Percentiles rank a stretch among this genome's conserved stretches.
These are phyloP conservation scores for Tricholoma matsutake DNA, from an alignment of 768 basidiomycete species.

Conservation along the genomic window DNA sequence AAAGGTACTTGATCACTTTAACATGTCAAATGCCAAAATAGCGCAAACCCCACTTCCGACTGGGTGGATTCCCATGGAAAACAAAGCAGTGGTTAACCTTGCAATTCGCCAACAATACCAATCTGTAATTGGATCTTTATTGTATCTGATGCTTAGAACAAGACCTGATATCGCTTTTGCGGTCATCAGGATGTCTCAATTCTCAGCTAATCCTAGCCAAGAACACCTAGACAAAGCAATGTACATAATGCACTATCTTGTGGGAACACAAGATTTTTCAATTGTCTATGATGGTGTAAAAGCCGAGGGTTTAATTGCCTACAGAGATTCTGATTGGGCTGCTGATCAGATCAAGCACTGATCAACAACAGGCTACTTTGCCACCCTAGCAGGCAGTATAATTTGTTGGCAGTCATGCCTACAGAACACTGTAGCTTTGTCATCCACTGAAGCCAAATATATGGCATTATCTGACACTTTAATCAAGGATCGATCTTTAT, in stretches of 20 bases:
- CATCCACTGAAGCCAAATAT: neutral
- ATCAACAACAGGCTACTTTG: neutral
- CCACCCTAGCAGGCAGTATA: conserved; percentile 9
- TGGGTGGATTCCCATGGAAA: neutral
- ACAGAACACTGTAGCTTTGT: neutral
- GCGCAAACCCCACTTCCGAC: conserved; percentile 2
- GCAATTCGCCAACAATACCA: neutral
- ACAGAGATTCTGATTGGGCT: neutral
- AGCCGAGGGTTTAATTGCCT: neutral
- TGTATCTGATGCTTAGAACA: neutral
- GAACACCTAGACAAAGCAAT: conserved; percentile 14
- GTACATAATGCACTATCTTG: neutral
- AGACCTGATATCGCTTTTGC: conserved; percentile 3
- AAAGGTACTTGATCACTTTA: conserved; percentile 4
- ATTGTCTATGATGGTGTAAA: neutral
- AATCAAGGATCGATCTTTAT: conserved; percentile 36
- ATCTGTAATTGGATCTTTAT: neutral
- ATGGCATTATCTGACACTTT: neutral
- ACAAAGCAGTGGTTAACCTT: neutral
- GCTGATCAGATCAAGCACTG: neutral
- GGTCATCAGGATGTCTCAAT: conserved; percentile 3
- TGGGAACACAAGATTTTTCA: neutral
- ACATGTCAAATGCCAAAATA: conserved; percentile 6
- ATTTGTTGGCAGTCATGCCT: neutral
- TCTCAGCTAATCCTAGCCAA: conserved; percentile 18